phyloP scores from a whole-genome alignment of 2,329 filamentous ascomycete species.

The Lithohypha guttulata region DNA sequence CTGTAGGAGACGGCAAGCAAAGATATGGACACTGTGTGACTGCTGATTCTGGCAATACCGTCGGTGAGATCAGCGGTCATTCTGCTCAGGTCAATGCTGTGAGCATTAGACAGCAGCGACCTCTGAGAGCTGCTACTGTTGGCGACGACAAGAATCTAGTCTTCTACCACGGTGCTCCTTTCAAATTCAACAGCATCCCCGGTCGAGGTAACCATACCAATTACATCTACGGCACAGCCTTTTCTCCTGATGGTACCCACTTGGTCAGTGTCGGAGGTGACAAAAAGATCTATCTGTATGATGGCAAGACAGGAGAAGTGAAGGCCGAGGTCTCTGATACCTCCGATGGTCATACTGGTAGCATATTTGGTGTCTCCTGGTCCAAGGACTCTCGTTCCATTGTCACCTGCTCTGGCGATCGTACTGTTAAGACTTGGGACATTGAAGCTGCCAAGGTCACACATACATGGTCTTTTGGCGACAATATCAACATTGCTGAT shows the following conservation, averaged over 20 bases:
- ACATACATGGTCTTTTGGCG: constrained; percentile 77
- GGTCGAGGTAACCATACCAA: constrained; percentile 67
- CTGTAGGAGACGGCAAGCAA: constrained; percentile 89
- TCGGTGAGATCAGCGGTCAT: constrained; percentile 88
- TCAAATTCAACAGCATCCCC: constrained; percentile 77
- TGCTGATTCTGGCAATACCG: constrained; percentile 88
- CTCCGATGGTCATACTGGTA: constrained; percentile 78
- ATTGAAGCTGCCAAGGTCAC: constrained; percentile 63
- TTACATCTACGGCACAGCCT: constrained; percentile 78
- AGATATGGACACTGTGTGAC: constrained; percentile 90
- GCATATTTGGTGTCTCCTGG: constrained; percentile 89
- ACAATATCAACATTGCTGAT: constrained; percentile 58
- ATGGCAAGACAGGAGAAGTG: constrained; percentile 87
- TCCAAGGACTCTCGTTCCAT: constrained; percentile 73
- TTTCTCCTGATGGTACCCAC: constrained; percentile 73
- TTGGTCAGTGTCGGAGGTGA: constrained; percentile 90
- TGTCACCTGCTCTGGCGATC: constrained; percentile 85
- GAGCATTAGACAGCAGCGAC: constrained; percentile 76
- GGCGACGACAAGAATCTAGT: constrained; percentile 82
- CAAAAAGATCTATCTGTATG: constrained; percentile 83
- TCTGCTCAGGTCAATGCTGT: constrained; percentile 84
- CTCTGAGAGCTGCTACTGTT: constrained; percentile 82
- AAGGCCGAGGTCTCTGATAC: constrained; percentile 58
- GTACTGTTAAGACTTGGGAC: constrained; percentile 93
- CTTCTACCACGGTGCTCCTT: constrained; percentile 87